These are phyloP conservation scores for Whalleya microplaca DNA, from an alignment of 2,329 filamentous ascomycete species.

Conservation along the genomic window DNA sequence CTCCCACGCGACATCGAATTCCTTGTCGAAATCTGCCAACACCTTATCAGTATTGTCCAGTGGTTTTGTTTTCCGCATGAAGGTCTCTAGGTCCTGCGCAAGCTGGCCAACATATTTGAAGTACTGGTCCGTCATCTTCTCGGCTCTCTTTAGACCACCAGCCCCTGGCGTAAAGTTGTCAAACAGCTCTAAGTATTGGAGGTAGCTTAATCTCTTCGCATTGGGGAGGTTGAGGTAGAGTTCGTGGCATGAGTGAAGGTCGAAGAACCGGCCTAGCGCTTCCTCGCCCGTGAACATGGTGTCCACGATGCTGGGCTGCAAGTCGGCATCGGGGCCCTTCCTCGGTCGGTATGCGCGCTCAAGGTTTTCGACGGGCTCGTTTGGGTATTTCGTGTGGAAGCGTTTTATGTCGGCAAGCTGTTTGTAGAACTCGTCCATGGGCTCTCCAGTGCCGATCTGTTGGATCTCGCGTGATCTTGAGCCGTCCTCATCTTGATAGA, in stretches of 20 bases:
- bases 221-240: conserved; percentile 87
- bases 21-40: conserved; percentile 74
- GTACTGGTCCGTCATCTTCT: conserved; percentile 92
- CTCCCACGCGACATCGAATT: conserved; percentile 84
- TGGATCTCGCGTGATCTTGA: conserved; percentile 79
- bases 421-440: conserved; percentile 89
- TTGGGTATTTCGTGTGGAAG: conserved; percentile 89
- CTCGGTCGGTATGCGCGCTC: conserved; percentile 85
- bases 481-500: conserved; percentile 81
- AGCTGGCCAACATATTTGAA: conserved; percentile 85
- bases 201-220: conserved; percentile 82
- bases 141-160: conserved; percentile 73
- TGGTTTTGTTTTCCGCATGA: conserved; percentile 82
- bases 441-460: conserved; percentile 79
- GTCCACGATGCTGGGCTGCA: conserved; percentile 73
- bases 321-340: conserved; percentile 64
- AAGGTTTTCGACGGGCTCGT: conserved; percentile 92
- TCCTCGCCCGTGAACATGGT: conserved; percentile 96
- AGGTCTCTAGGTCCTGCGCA: conserved; percentile 82
- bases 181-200: conserved; percentile 91
- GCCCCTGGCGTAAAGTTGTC: conserved; percentile 80
- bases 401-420: conserved; percentile 80
- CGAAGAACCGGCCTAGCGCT: conserved; percentile 88
- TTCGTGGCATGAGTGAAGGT: conserved; percentile 83
- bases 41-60: conserved; percentile 84